Evolutionary conservation across 108 stramenopile genomes (phyloP).

Genomic region (Cylindrotheca fusiformis): DNA sequence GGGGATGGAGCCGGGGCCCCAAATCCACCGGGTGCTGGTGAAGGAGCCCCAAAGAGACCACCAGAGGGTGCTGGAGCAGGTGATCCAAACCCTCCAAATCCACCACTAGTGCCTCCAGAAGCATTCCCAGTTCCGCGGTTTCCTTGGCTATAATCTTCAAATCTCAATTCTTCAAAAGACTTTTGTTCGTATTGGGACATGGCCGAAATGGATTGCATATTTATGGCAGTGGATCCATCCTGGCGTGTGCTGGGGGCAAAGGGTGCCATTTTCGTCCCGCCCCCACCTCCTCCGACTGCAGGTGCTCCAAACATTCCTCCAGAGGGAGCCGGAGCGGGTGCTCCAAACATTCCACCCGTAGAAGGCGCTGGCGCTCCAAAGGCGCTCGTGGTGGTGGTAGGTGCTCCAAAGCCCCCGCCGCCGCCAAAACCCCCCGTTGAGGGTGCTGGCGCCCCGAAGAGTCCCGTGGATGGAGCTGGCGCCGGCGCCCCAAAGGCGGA

Average conservation of each 20-base stretch:
- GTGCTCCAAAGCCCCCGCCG: constrained; percentile 22
- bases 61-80: constrained; percentile 37
- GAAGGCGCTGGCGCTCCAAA: constrained; percentile 56
- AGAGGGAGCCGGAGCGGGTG: constrained; percentile 25
- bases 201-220: constrained; percentile 81
- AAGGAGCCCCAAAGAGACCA: constrained; percentile 48
- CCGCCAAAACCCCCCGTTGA: constrained; percentile 35
- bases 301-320: constrained; percentile 40
- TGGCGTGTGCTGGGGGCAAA: constrained; percentile 50
- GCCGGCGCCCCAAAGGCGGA: constrained; percentile 50
- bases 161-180: constrained; percentile 87
- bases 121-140: constrained; percentile 60
- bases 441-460: constrained; percentile 53
- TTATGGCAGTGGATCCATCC: constrained; percentile 69
- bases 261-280: constrained; percentile 52
- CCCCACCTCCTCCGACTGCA: constrained; percentile 32
- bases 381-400: constrained; percentile 27
- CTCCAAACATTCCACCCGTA: constrained; percentile 52
- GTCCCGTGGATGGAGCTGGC: constrained; percentile 34
- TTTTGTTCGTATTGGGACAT: constrained; percentile 85
- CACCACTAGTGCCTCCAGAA: constrained; percentile 17
- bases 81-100: constrained; percentile 41
- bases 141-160: constrained; percentile 86
- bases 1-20: constrained; percentile 42
- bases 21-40: constrained; percentile 21